Conservation (phyloP, 345 rosid genomes). For the Pistacia vera region DNA sequence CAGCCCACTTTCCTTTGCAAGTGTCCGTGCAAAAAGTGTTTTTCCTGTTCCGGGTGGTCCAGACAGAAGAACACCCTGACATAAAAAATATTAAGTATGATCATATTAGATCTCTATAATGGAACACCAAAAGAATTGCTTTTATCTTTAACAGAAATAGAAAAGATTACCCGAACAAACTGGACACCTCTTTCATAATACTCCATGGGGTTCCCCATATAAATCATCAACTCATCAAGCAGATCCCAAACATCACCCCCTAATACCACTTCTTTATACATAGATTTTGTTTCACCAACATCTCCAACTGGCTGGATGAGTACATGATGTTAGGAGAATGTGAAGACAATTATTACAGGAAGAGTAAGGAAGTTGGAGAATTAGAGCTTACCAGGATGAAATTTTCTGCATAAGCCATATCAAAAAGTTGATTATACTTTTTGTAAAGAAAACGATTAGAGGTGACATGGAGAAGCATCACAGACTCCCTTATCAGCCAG, state of each 20-base stretch:
- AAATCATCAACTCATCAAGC: constrained; percentile 92
- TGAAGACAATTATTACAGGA: constrained; percentile 9
- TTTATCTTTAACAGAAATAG: constrained; percentile 6
- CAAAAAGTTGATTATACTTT: constrained; percentile 85
- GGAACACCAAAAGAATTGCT: neutral
- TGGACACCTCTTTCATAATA: constrained; percentile 83
- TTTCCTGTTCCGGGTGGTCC: constrained; percentile 99
- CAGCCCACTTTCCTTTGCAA: constrained; percentile 92
- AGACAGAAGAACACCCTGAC: constrained; percentile 92
- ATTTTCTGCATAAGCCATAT: constrained; percentile 93
- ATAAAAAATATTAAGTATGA: constrained; percentile 6
- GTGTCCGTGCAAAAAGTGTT: constrained; percentile 95
- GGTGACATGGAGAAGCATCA: constrained; percentile 76
- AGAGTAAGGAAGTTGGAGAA: constrained; percentile 8
- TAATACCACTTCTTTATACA: constrained; percentile 89
- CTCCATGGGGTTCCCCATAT: constrained; percentile 94
- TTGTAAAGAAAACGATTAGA: constrained; percentile 84
- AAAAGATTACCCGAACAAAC: constrained; percentile 82
- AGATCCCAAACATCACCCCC: constrained; percentile 99
- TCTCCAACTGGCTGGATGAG: constrained; percentile 87
- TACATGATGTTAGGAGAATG: constrained; percentile 23
- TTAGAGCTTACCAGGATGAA: constrained; percentile 72
- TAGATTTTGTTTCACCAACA: constrained; percentile 83
- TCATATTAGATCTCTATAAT: constrained; percentile 11
- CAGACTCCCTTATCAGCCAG: constrained; percentile 81